Base-by-base conservation (phyloP, 805 yeast genomes). In the Yarrowia sp. region DNA sequence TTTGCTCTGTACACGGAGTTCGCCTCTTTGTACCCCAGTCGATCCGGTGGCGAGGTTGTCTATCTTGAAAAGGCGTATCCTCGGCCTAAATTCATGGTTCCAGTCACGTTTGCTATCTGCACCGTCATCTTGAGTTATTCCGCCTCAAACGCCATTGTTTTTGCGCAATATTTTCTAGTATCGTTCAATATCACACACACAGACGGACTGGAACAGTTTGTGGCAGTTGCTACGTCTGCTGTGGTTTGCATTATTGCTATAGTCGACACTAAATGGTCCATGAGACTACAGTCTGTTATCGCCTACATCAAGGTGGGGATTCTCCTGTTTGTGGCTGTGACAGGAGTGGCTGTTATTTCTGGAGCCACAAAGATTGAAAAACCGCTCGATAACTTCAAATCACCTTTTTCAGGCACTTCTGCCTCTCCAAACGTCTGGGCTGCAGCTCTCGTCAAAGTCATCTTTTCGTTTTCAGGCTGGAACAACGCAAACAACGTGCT, bases 11-110 rank as follows among this genome's bases (percentile, higher is more conserved):
- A 51, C 58, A 51, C 58, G 5, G 58, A 51, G n/a, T 51, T 51
- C 11, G 58, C 58, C 1, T 33, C 58, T 9, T 16, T 51, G 21
- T 51, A 33, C 26, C 58, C 58, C 30, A 51, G 41, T 21, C 78
- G 81, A 67, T 33, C 58, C 2, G 58, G 58, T 0, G 58, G 58
- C 10, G 58, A 51, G 10, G 58, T 51, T 4, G 58, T 51, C 3
- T 51, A 51, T 14, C 41, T 51, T 2, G 58, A 51, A 35, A 51
- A 51, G 41, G 58, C 58, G 14, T 51, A 51, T 16, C 58, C 58
- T 4, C n/a, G 32, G 4, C 58, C 58, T 5, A 51, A 22, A 22
- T 51, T 51, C 30, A 33, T 51, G 58, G 30, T 51, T 8, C 58
- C 58, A 2, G 58, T 51, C 24, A 51, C 58, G 7, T 51, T 51